phyloP scores from a whole-genome alignment of 306 rosid species.

The Sindora glabra region DNA sequence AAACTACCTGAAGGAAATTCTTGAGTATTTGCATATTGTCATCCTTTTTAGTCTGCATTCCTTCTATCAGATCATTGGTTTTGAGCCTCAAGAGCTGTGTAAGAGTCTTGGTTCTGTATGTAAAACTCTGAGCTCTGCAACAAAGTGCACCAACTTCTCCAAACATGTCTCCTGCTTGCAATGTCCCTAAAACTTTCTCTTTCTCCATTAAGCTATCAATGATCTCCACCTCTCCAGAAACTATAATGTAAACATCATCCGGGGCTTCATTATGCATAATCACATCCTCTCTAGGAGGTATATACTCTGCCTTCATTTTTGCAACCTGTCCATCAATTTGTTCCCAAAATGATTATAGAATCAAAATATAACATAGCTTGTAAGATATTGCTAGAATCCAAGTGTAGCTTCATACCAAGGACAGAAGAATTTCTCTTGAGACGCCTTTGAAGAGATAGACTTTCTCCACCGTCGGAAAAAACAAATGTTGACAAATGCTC shows the following conservation, averaged over 20 bases:
- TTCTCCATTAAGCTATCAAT: constrained; percentile 41
- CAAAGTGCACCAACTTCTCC: constrained; percentile 81
- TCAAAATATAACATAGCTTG: too few species aligned
- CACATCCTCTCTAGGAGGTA: constrained; percentile 93
- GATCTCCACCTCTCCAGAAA: constrained; percentile 82
- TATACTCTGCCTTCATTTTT: constrained; percentile 79
- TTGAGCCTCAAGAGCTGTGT: constrained; percentile 81
- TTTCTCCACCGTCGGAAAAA: constrained; percentile 51
- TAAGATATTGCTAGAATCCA: not conserved
- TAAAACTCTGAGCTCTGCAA: constrained; percentile 53
- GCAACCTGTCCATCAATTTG: constrained; percentile 42
- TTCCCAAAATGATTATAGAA: not conserved
- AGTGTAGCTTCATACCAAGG: constrained; percentile 34
- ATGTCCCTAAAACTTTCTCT: constrained; percentile 51
- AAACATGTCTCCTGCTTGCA: constrained; percentile 58
- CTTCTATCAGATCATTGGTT: constrained; percentile 46
- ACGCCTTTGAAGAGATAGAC: constrained; percentile 76
- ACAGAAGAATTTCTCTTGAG: constrained; percentile 51
- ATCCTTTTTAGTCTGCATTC: constrained; percentile 44
- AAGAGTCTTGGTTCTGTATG: constrained; percentile 76
- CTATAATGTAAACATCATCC: constrained; percentile 76
- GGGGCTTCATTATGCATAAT: constrained; percentile 68
- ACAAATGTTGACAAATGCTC: constrained; percentile 66
- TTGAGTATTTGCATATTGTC: constrained; percentile 50
- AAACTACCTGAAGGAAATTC: constrained; percentile 65